Conservation (phyloP, 192 early-diverging fungal species). For the Chytriomyces sp. region DNA sequence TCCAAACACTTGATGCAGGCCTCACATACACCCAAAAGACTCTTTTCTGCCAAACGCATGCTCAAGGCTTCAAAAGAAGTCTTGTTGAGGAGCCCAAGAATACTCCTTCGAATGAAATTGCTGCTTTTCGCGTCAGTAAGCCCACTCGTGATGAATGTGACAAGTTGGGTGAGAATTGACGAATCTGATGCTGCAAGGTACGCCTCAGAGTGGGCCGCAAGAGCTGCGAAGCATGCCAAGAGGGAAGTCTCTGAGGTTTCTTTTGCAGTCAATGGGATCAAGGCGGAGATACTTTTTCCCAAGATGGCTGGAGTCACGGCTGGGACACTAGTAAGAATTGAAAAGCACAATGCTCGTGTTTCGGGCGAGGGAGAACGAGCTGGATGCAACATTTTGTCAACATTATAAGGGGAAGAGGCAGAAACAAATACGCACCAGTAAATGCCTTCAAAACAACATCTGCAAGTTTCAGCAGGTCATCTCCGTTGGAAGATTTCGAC, state of each 20-base stretch:
- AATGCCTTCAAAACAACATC: slow-evolving; percentile 64
- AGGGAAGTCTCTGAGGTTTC: slow-evolving; percentile 79
- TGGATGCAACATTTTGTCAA: slow-evolving; percentile 16
- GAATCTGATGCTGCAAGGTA: slow-evolving; percentile 51
- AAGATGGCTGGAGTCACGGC: slow-evolving; percentile 44
- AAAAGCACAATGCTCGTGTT: slow-evolving; percentile 70
- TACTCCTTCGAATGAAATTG: slow-evolving; percentile 61
- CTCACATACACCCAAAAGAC: slow-evolving; percentile 52
- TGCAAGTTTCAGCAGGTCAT: slow-evolving; percentile 63
- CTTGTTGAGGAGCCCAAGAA: slow-evolving; percentile 54
- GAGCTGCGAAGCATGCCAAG: slow-evolving; percentile 62
- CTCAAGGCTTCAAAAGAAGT: slow-evolving; percentile 55
- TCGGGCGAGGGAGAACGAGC: slow-evolving; percentile 61
- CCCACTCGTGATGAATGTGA: slow-evolving; percentile 56
- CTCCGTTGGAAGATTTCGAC: slow-evolving; percentile 49
- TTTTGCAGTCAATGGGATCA: slow-evolving; percentile 73
- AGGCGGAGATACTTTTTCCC: slow-evolving; percentile 61
- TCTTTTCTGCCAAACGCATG: slow-evolving; percentile 33
- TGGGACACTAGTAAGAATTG: slow-evolving; percentile 52
- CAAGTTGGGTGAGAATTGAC: slow-evolving; percentile 47
- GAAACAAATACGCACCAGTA: slow-evolving; percentile 24
- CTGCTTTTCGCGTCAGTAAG: slow-evolving; percentile 66
- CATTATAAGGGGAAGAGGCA: slow-evolving; percentile 16
- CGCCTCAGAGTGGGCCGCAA: slow-evolving; percentile 58
- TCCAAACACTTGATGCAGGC: slow-evolving; percentile 54